Evolutionary conservation across 768 basidiomycete species (phyloP).

Genomic region (Saitozyma sp.): DNA sequence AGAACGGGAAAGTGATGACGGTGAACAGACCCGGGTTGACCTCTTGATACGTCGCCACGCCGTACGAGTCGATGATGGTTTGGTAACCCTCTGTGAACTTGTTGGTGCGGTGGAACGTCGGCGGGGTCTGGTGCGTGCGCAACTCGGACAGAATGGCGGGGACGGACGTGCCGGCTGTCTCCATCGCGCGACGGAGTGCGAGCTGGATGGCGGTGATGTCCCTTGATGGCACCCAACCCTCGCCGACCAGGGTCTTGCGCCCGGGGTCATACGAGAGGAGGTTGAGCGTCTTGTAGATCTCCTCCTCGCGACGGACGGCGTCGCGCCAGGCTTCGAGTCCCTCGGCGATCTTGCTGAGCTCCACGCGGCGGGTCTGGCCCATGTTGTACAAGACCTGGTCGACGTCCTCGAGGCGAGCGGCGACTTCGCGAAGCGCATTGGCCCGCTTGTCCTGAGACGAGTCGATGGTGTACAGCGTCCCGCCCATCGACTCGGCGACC

Average conservation of each 20-base stretch:
- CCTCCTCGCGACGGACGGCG: conserved; percentile 90
- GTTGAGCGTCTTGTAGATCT: conserved; percentile 93
- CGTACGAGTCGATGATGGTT: conserved; percentile 96
- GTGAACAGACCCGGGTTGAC: conserved; percentile 93
- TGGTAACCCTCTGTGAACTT: conserved; percentile 97
- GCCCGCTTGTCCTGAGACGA: conserved; percentile 87
- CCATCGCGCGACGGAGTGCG: conserved; percentile 85
- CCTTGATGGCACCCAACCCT: conserved; percentile 94
- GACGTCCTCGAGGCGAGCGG: conserved; percentile 83
- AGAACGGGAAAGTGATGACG: conserved; percentile 84
- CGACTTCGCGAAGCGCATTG: conserved; percentile 85
- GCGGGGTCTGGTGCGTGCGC: conserved; percentile 83
- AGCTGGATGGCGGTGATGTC: conserved; percentile 84
- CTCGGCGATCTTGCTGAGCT: conserved; percentile 82
- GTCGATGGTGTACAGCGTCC: conserved; percentile 93
- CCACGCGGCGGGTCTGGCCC: conserved; percentile 72
- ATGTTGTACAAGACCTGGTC: conserved; percentile 88
- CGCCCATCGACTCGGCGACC: conserved; percentile 98
- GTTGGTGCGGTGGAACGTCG: conserved; percentile 91
- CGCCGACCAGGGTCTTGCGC: conserved; percentile 90
- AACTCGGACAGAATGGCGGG: conserved; percentile 91
- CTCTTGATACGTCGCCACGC: conserved; percentile 90
- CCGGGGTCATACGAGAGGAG: conserved; percentile 91
- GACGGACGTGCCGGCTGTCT: conserved; percentile 87
- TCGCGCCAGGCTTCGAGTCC: conserved; percentile 86